These are phyloP conservation scores for Suhomyces guaymorum DNA, from an alignment of 1,139 yeast genomes.

Conservation along the genomic window DNA sequence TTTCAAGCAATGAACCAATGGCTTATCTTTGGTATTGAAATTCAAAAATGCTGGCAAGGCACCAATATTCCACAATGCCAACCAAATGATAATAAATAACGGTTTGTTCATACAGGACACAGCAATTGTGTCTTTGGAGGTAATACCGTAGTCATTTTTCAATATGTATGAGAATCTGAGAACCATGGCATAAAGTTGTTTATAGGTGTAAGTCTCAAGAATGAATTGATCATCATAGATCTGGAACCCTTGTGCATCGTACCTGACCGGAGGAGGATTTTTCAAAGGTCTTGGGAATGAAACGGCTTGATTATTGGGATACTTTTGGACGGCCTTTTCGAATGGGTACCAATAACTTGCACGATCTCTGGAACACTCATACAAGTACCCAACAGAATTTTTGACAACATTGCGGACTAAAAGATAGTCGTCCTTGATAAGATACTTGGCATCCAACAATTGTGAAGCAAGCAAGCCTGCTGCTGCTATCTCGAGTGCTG, in stretches of 20 bases:
- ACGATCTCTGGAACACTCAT: slow-evolving; percentile 44
- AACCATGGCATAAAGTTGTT: slow-evolving; percentile 64
- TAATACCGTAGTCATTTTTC: slow-evolving; percentile 61
- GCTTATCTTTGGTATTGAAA: slow-evolving; percentile 71
- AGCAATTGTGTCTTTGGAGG: slow-evolving; percentile 70
- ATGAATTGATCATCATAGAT: slow-evolving; percentile 55
- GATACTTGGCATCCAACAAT: slow-evolving; percentile 52
- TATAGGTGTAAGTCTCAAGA: slow-evolving; percentile 66
- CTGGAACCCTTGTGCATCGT: slow-evolving; percentile 36
- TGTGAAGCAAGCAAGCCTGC: slow-evolving; percentile 47
- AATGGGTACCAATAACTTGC: slow-evolving; percentile 70
- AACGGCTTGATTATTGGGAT: slow-evolving; percentile 59
- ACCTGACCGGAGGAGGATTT: slow-evolving; percentile 30
- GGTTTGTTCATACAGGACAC: slow-evolving; percentile 83
- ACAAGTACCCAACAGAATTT: slow-evolving; percentile 44
- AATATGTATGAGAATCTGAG: slow-evolving; percentile 67
- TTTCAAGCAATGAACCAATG: slow-evolving; percentile 78
- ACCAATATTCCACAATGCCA: slow-evolving; percentile 88
- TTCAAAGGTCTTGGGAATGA: slow-evolving; percentile 60
- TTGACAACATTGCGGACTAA: slow-evolving; percentile 46
- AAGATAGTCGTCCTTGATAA: slow-evolving; percentile 55
- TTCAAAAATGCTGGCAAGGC: slow-evolving; percentile 87
- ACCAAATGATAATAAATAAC: slow-evolving; percentile 74
- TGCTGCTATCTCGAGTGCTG: slow-evolving; percentile 43
- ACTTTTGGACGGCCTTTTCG: slow-evolving; percentile 49